Conservation (phyloP, 2,329 filamentous ascomycete genomes). For the Pseudophaeomoniella oleicola region DNA sequence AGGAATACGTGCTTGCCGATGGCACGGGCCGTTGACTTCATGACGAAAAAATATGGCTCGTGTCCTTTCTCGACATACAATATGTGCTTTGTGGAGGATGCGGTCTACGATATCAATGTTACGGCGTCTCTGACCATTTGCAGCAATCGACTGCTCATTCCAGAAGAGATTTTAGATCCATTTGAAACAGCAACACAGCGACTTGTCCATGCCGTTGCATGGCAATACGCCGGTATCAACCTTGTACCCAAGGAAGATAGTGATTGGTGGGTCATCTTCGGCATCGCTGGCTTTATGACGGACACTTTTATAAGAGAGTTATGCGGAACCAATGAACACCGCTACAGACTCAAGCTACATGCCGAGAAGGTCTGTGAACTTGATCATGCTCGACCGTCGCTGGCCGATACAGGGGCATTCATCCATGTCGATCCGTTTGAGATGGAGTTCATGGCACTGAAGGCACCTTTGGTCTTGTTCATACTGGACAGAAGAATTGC, state of each 20-base stretch:
- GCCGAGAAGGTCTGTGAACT: constrained; percentile 69
- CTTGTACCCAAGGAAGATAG: constrained; percentile 68
- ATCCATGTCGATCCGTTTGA: constrained; percentile 74
- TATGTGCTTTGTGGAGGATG: constrained; percentile 85
- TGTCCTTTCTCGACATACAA: constrained; percentile 92
- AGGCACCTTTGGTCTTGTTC: constrained; percentile 80
- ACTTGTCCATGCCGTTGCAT: constrained; percentile 70
- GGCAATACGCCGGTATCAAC: constrained; percentile 89
- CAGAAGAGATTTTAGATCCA: constrained; percentile 70
- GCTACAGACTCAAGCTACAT: constrained; percentile 74
- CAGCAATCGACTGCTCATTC: constrained; percentile 73
- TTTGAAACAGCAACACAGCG: constrained; percentile 68
- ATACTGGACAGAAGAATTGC: constrained; percentile 83
- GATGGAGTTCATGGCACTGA: constrained; percentile 77
- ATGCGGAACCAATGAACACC: constrained; percentile 88
- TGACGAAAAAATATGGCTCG: constrained; percentile 73
- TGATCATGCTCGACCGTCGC: constrained; percentile 67
- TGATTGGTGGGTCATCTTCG: constrained; percentile 81
- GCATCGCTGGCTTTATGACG: constrained; percentile 87
- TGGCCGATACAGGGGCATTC: constrained; percentile 64
- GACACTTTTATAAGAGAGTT: constrained; percentile 82
- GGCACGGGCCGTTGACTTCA: constrained; percentile 75
- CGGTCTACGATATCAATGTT: constrained; percentile 58
- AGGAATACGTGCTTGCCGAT: constrained; percentile 76
- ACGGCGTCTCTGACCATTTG: constrained; percentile 76